phyloP scores from a whole-genome alignment of 2,329 filamentous ascomycete genomes.

The Sporothrix inflata region DNA sequence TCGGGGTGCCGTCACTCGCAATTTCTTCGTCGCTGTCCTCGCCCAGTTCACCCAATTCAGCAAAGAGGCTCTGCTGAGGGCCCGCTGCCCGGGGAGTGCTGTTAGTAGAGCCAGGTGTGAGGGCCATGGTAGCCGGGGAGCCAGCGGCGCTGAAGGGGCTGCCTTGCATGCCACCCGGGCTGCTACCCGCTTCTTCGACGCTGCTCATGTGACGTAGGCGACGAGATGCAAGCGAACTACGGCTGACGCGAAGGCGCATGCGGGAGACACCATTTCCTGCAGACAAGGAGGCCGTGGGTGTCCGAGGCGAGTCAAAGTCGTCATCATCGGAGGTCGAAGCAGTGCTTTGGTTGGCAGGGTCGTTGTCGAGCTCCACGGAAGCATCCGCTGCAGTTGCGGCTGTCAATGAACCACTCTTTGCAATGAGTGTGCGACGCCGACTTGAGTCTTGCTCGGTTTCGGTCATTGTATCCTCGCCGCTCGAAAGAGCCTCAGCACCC shows the following conservation, averaged over 20 bases:
- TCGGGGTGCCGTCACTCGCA: constrained; percentile 58
- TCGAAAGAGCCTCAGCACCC: constrained; percentile 72
- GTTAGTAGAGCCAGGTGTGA: constrained; percentile 53
- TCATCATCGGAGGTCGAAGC: constrained; percentile 86
- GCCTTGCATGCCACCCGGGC: constrained; percentile 53
- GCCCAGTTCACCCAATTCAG: constrained; percentile 82
- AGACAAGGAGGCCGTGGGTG: constrained; percentile 62
- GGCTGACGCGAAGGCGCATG: constrained; percentile 72
- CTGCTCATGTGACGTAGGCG: constrained; percentile 65
- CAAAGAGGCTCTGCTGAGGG: constrained; percentile 79
- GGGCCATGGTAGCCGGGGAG: constrained; percentile 37
- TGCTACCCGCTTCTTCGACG: constrained; percentile 50
- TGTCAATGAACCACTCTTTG: neutral
- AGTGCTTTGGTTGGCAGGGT: constrained; percentile 68
- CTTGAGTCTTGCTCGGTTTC: constrained; percentile 68
- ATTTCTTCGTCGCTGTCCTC: constrained; percentile 72
- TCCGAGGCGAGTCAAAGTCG: constrained; percentile 64
- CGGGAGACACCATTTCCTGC: constrained; percentile 54
- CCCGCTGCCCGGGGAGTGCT: constrained; percentile 54
- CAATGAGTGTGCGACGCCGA: constrained; percentile 26
- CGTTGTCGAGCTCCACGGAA: constrained; percentile 13
- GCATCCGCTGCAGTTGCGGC: neutral
- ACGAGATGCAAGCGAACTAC: constrained; percentile 58
- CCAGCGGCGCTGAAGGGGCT: constrained; percentile 47
- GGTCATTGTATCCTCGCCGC: constrained; percentile 73